Evolutionary conservation across 345 rosid genomes (phyloP).

Genomic region (Kernera saxatilis): DNA sequence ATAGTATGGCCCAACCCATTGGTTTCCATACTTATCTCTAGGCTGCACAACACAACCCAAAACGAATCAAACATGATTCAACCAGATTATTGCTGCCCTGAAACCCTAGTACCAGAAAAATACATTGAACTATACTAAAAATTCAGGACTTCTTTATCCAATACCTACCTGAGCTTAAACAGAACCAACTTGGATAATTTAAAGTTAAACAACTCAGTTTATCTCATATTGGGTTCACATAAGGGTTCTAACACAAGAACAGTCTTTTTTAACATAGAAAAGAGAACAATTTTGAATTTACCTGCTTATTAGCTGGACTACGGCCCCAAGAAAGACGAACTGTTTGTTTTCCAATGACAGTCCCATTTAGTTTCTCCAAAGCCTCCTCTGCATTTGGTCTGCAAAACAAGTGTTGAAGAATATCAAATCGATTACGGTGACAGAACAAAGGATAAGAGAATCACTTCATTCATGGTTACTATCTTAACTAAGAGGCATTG

Average conservation of each 20-base stretch:
- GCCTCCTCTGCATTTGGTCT: slow-evolving; percentile 92
- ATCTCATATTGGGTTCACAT: not conserved
- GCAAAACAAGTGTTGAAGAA: slow-evolving; percentile 10
- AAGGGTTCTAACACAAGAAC: not conserved
- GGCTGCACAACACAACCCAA: slow-evolving; percentile 39
- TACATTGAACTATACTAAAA: not conserved
- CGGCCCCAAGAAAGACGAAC: slow-evolving; percentile 90
- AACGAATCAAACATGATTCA: not conserved
- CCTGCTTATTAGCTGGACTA: slow-evolving; percentile 80
- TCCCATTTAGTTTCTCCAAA: slow-evolving; percentile 65
- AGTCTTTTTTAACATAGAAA: not conserved
- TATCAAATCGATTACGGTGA: not conserved
- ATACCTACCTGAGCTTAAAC: not conserved
- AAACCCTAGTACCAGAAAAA: not conserved
- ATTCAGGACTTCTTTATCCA: not conserved
- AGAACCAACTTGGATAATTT: not conserved
- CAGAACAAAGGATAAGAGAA: not conserved
- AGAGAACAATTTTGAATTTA: not conserved
- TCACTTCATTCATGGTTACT: not conserved
- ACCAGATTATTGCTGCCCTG: not conserved
- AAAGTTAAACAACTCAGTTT: not conserved
- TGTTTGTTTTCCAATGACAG: slow-evolving; percentile 58
- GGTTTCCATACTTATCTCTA: slow-evolving; percentile 69
- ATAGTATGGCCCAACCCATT: slow-evolving; percentile 70
- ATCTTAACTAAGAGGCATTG: not conserved